Evolutionary conservation across 345 rosid species (phyloP).

Genomic region (Pistacia atlantica): DNA sequence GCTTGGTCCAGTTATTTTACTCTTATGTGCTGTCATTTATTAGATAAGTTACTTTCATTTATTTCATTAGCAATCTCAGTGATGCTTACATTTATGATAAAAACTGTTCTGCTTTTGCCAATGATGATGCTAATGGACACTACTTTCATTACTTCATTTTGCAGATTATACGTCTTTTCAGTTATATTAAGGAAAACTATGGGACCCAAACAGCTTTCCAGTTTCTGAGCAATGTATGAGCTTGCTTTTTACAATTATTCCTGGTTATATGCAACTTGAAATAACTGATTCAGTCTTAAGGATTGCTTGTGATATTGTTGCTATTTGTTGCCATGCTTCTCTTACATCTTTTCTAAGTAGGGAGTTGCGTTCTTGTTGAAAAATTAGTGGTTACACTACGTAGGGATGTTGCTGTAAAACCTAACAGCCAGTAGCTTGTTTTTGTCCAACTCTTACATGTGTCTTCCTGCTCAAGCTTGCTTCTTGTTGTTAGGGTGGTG

Average conservation of each 20-base stretch:
- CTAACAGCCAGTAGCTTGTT: not conserved
- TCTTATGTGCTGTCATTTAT: conserved; percentile 7
- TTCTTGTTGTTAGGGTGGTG: not conserved
- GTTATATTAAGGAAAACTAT: conserved; percentile 81
- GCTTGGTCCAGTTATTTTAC: not conserved
- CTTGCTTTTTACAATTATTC: conserved; percentile 17
- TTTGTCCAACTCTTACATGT: not conserved
- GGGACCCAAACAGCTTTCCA: conserved; percentile 80
- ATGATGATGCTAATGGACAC: conserved; percentile 14
- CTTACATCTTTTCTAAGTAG: conserved; percentile 10
- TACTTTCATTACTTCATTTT: conserved; percentile 25
- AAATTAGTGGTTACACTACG: not conserved
- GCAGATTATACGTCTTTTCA: conserved; percentile 90
- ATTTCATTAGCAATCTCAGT: not conserved
- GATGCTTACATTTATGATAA: not conserved
- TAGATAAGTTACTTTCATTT: not conserved
- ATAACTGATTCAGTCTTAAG: conserved; percentile 6
- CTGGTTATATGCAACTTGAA: not conserved
- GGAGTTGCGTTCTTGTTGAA: not conserved
- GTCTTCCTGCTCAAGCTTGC: not conserved
- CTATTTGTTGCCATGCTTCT: conserved; percentile 16
- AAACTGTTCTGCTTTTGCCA: conserved; percentile 2
- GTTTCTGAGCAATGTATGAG: conserved; percentile 81
- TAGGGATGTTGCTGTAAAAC: conserved; percentile 8
- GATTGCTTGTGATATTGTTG: conserved; percentile 13